Conservation (phyloP, 768 basidiomycete species). For the Suillus fuscotomentosus region DNA sequence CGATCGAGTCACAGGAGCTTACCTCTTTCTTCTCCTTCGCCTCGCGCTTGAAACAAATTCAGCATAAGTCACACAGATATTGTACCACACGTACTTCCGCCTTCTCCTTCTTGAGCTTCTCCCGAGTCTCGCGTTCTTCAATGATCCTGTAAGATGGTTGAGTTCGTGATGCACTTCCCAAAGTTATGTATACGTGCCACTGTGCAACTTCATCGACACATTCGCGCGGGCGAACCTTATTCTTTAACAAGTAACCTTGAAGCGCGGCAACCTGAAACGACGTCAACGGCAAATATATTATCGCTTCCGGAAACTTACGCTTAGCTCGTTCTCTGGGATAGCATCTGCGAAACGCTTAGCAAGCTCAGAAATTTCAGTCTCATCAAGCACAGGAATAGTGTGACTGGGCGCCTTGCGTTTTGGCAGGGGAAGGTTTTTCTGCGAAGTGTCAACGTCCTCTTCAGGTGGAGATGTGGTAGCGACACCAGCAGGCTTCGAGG, state of each 20-base stretch:
- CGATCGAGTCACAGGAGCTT: conserved; percentile 11
- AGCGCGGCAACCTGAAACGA: conserved; percentile 66
- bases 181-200: conserved; percentile 45
- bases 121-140: conserved; percentile 80
- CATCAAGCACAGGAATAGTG: conserved; percentile 66
- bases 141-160: conserved; percentile 41
- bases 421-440: conserved; percentile 64
- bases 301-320: conserved; percentile 47
- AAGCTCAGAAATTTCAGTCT: conserved; percentile 72
- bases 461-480: conserved; percentile 10
- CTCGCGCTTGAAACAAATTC: conserved; percentile 53
- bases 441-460: conserved; percentile 46
- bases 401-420: conserved; percentile 61
- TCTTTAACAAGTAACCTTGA: conserved; percentile 86
- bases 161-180: conserved; percentile 11
- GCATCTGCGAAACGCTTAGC: conserved; percentile 81
- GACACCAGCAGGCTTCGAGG: conserved; percentile 41
- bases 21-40: conserved; percentile 78
- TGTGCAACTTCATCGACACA: conserved; percentile 77
- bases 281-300: conserved; percentile 2
- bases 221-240: conserved; percentile 86
- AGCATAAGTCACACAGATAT: background rate
- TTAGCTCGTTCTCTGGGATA: conserved; percentile 85
- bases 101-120: conserved; percentile 81
- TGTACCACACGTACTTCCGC: conserved; percentile 41